These are phyloP conservation scores for Debaryomyces udenii DNA, from an alignment of 1,139 yeast genomes.

Conservation along the genomic window DNA sequence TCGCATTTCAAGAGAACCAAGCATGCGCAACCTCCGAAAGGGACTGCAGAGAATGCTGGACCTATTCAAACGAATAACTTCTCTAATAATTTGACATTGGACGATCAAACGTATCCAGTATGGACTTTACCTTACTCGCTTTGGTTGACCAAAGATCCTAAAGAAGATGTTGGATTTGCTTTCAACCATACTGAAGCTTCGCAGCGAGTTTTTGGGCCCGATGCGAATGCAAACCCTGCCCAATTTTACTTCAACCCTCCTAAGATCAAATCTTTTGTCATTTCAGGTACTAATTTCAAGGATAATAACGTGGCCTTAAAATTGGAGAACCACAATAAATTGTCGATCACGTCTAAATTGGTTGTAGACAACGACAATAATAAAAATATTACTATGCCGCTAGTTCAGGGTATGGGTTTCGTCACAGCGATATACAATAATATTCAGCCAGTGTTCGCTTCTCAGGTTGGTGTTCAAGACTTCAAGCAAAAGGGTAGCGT, in stretches of 20 bases:
- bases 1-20: constrained; percentile 22
- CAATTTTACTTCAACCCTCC: constrained; percentile 53
- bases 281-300: constrained; percentile 35
- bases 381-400: constrained; percentile 32
- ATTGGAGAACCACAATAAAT: constrained; percentile 34
- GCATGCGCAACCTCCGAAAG: constrained; percentile 37
- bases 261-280: constrained; percentile 44
- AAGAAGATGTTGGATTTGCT: constrained; percentile 44
- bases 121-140: constrained; percentile 53
- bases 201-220: constrained; percentile 50
- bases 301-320: constrained; percentile 23
- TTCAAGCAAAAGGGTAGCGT: constrained; percentile 21
- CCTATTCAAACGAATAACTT: constrained; percentile 52
- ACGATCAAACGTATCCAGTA: constrained; percentile 48
- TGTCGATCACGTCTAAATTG: constrained; percentile 36
- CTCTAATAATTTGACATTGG: constrained; percentile 45
- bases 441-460: constrained; percentile 56
- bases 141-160: constrained; percentile 46
- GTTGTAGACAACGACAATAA: constrained; percentile 18
- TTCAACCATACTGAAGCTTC: constrained; percentile 46
- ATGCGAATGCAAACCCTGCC: constrained; percentile 38
- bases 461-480: constrained; percentile 67
- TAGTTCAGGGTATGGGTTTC: constrained; percentile 69
- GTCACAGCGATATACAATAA: constrained; percentile 62
- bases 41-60: constrained; percentile 24